Percentiles rank a stretch among this genome's conserved stretches.
Conservation (phyloP, 176 grass and related monocot species). For the Areca catechu region DNA sequence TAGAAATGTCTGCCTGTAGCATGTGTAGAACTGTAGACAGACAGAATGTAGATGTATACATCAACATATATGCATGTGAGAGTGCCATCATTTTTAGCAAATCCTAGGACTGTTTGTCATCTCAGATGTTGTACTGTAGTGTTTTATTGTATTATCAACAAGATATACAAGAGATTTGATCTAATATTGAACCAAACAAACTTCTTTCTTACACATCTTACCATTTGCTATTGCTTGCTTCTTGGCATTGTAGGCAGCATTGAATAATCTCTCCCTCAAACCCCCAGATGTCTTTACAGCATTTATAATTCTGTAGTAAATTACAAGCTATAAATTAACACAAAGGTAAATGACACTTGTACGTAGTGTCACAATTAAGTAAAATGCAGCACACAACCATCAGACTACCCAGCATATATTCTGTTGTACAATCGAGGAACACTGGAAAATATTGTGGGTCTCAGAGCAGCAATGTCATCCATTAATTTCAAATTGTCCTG, state of each 20-base stretch:
- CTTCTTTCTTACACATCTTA: constrained; percentile 2
- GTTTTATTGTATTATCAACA: background rate
- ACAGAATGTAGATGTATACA: too few relatives aligned
- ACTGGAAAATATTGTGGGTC: constrained; percentile 81
- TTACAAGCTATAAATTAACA: constrained; percentile 8
- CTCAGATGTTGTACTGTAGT: background rate
- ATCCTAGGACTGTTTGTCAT: too few relatives aligned
- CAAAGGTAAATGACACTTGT: background rate
- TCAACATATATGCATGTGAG: too few relatives aligned
- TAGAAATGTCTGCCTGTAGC: too few relatives aligned
- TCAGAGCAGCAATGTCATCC: constrained; percentile 83
- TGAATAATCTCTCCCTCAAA: constrained; percentile 45
- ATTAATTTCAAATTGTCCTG: constrained; percentile 99
- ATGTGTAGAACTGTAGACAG: too few relatives aligned
- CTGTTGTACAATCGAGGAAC: constrained; percentile 81
- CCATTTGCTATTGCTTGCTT: constrained; percentile 15
- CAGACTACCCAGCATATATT: constrained; percentile 85
- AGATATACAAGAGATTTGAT: constrained; percentile 7
- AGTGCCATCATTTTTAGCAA: too few relatives aligned
- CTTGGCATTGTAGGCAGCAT: constrained; percentile 23
- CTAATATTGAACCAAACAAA: background rate
- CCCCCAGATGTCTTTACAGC: constrained; percentile 84
- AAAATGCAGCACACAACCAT: too few relatives aligned
- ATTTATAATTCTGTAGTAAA: constrained; percentile 56
- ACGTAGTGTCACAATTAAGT: constrained; percentile 1